Evolutionary conservation across 768 basidiomycete species (phyloP), one percentile per base, ranked within the genome.

Genomic region (Xanthoconium purpureum): DNA sequence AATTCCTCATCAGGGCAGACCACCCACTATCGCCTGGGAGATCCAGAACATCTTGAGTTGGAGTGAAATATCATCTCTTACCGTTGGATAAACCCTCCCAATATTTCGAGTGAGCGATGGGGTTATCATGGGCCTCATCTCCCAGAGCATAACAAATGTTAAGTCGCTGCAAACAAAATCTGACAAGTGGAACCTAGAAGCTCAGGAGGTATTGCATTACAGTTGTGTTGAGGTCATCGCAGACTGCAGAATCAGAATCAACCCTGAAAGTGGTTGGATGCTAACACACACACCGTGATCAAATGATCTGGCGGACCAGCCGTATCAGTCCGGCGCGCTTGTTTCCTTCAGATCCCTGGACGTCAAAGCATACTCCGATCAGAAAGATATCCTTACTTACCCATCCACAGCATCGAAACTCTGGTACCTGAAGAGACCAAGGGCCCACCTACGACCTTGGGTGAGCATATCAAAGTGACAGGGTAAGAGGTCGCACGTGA

Each of bases 301-400:
- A 71, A 99, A 99, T 86, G 91, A 17, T 97, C 97, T 33, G 98
- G 75, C 28, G 96, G 96, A 6, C 97, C 92, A n/a, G 94, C 89
- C 91, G 97, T 98, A 2, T 94, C 94, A 1, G 94, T 96, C 49
- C 96, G 76, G 59, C 97, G 78, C 20, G 97, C 97, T 73, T 99
- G 97, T 71, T 98, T 98, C 15, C 96, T 93, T 61, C 3, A 46
- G 43, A 24, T 30, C 6, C 3, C 2, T 18, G 29, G 10, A 49
- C 1, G 13, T 64, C 43, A 60, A 38, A 52, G 35, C 49, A 56
- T 18, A 2, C 29, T 40, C 20, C 14, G 29, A 44, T 43, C 33
- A 3, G 14, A 49, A 28, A 30, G 9, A 47, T 2, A 24, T 20
- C 6, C 20, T 7, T 10, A 8, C 84, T 32, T 61, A 91, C 91